phyloP scores from a whole-genome alignment of 2,329 filamentous ascomycete genomes.

The Corinectria fuckeliana region DNA sequence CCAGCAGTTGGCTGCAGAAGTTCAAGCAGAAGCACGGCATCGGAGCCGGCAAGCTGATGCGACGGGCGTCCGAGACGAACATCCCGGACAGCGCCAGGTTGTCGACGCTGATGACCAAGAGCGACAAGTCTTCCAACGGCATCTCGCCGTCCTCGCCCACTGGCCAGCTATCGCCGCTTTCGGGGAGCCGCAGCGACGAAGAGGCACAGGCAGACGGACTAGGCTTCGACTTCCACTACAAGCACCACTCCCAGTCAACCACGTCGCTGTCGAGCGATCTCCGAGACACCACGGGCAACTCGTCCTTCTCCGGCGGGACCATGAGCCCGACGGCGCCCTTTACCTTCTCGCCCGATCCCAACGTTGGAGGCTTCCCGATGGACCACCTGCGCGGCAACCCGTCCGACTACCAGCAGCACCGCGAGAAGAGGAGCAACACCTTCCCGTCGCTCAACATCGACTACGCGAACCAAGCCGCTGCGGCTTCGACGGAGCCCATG shows the following conservation, averaged over 20 bases:
- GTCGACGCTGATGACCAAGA: conserved; percentile 50
- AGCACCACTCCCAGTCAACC: conserved; percentile 44
- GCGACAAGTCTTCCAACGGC: conserved; percentile 55
- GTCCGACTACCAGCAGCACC: conserved; percentile 72
- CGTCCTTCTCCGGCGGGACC: conserved; percentile 74
- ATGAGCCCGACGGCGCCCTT: conserved; percentile 79
- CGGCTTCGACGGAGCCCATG: conserved; percentile 48
- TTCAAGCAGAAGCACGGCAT: conserved; percentile 89
- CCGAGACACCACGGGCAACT: conserved; percentile 45
- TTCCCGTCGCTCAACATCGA: conserved; percentile 77
- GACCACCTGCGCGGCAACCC: conserved; percentile 47
- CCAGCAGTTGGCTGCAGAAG: conserved; percentile 84
- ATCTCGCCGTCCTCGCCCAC: conserved; percentile 78
- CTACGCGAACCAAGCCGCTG: conserved; percentile 53
- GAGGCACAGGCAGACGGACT: conserved; percentile 58
- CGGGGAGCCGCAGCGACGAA: conserved; percentile 73
- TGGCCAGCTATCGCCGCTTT: conserved; percentile 71
- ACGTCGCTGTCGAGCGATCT: conserved; percentile 43
- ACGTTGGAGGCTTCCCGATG: conserved; percentile 66
- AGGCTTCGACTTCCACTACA: conserved; percentile 44
- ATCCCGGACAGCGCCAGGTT: conserved; percentile 71
- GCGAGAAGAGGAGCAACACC: conserved; percentile 77
- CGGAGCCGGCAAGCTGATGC: conserved; percentile 55
- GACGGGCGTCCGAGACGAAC: conserved; percentile 71
- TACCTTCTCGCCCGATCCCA: conserved; percentile 76